These are phyloP conservation scores for Pleurotus citrinopileatus DNA, from an alignment of 768 basidiomycete species.

Conservation along the genomic window DNA sequence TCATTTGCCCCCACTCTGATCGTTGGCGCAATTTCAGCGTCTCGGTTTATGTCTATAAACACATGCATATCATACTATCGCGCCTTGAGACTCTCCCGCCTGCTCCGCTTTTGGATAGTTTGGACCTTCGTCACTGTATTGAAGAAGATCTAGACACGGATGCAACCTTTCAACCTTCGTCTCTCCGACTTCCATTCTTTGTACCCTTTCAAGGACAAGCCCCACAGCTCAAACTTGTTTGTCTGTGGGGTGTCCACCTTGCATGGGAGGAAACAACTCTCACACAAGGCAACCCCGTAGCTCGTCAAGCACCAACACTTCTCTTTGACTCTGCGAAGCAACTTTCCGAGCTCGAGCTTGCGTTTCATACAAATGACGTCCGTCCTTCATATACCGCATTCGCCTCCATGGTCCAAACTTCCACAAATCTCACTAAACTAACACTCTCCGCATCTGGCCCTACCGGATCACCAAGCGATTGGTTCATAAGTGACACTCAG, in stretches of 20 bases:
- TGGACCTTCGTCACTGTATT: conserved; percentile 50
- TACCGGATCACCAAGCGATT: conserved; percentile 31
- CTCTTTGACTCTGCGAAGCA: conserved; percentile 26
- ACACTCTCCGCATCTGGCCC: conserved; percentile 60
- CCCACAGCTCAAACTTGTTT: conserved; percentile 46
- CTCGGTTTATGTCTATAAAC: conserved; percentile 41
- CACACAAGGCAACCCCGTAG: background rate
- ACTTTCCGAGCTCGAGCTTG: conserved; percentile 53
- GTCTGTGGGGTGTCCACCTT: conserved; percentile 70
- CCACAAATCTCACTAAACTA: conserved; percentile 53
- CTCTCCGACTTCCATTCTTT: conserved; percentile 34
- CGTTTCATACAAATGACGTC: conserved; percentile 60
- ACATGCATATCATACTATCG: conserved; percentile 42
- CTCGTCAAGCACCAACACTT: conserved; percentile 31
- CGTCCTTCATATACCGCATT: conserved; percentile 60
- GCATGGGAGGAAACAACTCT: conserved; percentile 44
- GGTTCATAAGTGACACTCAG: conserved; percentile 26
- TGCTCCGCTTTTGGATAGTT: conserved; percentile 51
- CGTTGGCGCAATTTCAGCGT: conserved; percentile 55
- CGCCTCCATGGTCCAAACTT: conserved; percentile 44
- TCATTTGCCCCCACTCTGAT: conserved; percentile 47
- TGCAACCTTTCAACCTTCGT: conserved; percentile 36
- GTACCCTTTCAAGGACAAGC: conserved; percentile 52
- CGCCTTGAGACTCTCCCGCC: conserved; percentile 38
- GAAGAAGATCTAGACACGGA: conserved; percentile 47